Base-by-base conservation (phyloP, 2,329 filamentous ascomycete genomes). In the Ophiosphaerella korrae region DNA sequence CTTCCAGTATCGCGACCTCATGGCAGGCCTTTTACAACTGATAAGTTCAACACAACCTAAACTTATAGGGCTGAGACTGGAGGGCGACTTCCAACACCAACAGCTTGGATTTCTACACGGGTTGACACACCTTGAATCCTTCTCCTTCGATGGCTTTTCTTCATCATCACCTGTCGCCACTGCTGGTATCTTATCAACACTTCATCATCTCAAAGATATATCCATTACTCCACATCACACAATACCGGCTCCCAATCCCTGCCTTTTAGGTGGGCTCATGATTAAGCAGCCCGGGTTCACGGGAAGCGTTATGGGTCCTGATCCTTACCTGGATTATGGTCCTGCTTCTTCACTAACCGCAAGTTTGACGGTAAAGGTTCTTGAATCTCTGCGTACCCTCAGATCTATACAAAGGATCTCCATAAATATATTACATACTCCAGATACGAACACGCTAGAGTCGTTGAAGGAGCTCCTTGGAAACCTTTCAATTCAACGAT, bases 71-170 rank as follows among this genome's bases (percentile, higher is more conserved):
- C 38, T 72, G 9, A 48, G 43, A n/a, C 23, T 71, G 8, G 56
- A 61, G 41, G 67, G 66, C n/a, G 63, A 66, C 18, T 49, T 64
- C 24, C 60, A 63, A 31, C 50, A 66, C 14, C 64, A 67, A 39
- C 52, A 42, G 12, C 42, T 72, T 2, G 18, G 31, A 0, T 68
- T 67, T 32, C 34, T 71, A 11, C 40, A 44, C 1, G 38, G 38
- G 0, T 45, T 72, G 3, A 36, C 31, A 18, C 13, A 45, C 5
- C 43, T 72, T 12, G 48, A 52, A 7, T 58, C 58, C 13, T 55
- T 72, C 32, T 60, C 63, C 3, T 69, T 69, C 44, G 59, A 66
- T 48, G 67, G 67, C 9, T 65, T 66, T 33, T 66, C 62, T 13
- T 52, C 56, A 1, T 56, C 62, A 2, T 50, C 55, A 13, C 45